These are phyloP conservation scores for Blastomyces parvus DNA, from an alignment of 2,329 filamentous ascomycete species.

Conservation along the genomic window DNA sequence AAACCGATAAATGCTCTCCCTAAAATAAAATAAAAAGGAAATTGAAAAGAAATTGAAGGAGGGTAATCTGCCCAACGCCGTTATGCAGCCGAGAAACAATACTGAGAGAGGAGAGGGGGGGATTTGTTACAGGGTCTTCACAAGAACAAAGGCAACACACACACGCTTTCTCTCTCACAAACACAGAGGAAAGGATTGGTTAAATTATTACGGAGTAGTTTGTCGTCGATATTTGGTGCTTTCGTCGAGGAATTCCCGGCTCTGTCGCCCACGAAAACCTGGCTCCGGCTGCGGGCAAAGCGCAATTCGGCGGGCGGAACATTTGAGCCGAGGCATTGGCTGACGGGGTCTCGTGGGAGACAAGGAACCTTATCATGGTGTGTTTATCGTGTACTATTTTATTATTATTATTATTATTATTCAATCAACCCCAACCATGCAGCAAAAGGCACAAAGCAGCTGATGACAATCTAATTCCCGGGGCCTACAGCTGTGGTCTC, in stretches of 20 bases:
- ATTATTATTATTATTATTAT: too few species aligned
- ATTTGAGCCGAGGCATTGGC: conserved; percentile 14
- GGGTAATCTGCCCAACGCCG: background rate
- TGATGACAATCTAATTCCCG: too few species aligned
- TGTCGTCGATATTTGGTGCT: too few species aligned
- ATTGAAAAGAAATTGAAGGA: too few species aligned
- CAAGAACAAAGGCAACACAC: background rate
- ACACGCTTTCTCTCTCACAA: too few species aligned
- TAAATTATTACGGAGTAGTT: too few species aligned
- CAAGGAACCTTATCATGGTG: too few species aligned
- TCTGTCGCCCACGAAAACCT: conserved; percentile 6
- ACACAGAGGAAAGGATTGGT: background rate
- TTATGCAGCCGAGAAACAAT: background rate
- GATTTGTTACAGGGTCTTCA: background rate
- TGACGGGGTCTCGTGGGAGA: too few species aligned
- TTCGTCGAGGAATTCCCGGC: background rate
- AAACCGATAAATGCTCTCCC: background rate
- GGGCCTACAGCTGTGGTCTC: too few species aligned
- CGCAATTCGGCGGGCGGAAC: too few species aligned
- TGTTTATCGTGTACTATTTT: too few species aligned
- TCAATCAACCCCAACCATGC: conserved; percentile 14
- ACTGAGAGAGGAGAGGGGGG: background rate
- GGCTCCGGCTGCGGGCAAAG: background rate
- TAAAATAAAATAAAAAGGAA: background rate
- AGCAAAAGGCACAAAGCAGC: too few species aligned